Evolutionary conservation across 257 asterid genomes (phyloP).

Genomic region (Nicotiana sylvestris): DNA sequence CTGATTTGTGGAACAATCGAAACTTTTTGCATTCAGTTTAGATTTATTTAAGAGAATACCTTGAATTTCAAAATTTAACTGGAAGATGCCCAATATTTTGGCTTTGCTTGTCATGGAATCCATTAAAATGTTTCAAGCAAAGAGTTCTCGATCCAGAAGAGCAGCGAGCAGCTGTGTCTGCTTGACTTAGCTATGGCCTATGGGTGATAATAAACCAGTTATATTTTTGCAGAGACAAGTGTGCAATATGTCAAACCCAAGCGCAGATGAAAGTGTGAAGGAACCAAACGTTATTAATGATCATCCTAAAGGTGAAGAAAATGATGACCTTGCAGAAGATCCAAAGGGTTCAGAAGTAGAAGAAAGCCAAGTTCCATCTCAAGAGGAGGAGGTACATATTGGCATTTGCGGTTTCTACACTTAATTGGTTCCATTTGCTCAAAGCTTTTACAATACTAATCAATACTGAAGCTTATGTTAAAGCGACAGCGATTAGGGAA

Average conservation of each 20-base stretch:
- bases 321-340: constrained; percentile 21
- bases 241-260: constrained; percentile 29
- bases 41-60: not conserved
- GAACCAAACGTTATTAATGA: constrained; percentile 14
- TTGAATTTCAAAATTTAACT: not conserved
- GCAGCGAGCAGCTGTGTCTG: not conserved
- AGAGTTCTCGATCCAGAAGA: not conserved
- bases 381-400: constrained; percentile 35
- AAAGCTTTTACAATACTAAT: not conserved
- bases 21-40: not conserved
- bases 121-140: not conserved
- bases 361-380: constrained; percentile 25
- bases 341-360: constrained; percentile 21
- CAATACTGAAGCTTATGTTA: not conserved
- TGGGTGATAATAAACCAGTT: not conserved
- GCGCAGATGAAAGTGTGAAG: constrained; percentile 18
- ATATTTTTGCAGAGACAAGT: constrained; percentile 5
- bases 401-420: not conserved
- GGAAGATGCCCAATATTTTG: not conserved
- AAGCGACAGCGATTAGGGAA: not conserved
- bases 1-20: not conserved
- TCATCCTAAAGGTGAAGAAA: constrained; percentile 29
- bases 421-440: not conserved
- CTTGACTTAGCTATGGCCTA: not conserved
- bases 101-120: not conserved